A percentile compares a stretch with the other conserved stretches of the same genome.
Evolutionary conservation across 306 rosid species (phyloP).

Genomic region (Calophaca sinica): DNA sequence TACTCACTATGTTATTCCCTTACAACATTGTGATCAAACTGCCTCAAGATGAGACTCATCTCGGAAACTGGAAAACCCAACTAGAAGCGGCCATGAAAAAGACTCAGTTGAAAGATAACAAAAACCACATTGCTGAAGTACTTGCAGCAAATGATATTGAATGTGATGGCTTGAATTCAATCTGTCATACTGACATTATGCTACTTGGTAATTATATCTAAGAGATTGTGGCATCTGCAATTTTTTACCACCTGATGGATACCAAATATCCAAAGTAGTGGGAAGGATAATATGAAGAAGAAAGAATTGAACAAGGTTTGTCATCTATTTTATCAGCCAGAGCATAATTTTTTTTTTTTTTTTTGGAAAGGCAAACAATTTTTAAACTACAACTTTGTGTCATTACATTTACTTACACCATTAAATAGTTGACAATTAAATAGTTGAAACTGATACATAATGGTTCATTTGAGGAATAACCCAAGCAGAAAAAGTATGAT

Average conservation of each 20-base stretch:
- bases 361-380: too few species aligned
- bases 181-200: constrained; percentile 66
- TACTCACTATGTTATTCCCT: constrained; percentile 65
- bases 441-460: too few species aligned
- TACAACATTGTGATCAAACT: constrained; percentile 63
- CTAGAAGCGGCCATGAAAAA: constrained; percentile 69
- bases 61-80: constrained; percentile 65
- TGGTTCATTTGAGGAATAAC: constrained; percentile 2
- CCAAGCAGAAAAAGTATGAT: background rate
- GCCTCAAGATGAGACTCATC: constrained; percentile 75
- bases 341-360: too few species aligned
- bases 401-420: too few species aligned
- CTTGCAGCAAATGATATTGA: constrained; percentile 84
- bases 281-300: constrained; percentile 57
- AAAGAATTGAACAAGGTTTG: constrained; percentile 74
- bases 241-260: too few species aligned
- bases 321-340: constrained; percentile 19
- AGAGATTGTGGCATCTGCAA: too few species aligned
- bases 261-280: too few species aligned
- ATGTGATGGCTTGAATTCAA: constrained; percentile 70
- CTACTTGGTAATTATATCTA: constrained; percentile 63
- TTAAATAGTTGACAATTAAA: too few species aligned
- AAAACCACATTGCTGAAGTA: constrained; percentile 74
- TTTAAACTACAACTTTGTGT: too few species aligned
- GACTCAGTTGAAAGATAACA: constrained; percentile 73